Conservation (phyloP, 1,284 basidiomycete genomes). For the Hymenochaete sp. region DNA sequence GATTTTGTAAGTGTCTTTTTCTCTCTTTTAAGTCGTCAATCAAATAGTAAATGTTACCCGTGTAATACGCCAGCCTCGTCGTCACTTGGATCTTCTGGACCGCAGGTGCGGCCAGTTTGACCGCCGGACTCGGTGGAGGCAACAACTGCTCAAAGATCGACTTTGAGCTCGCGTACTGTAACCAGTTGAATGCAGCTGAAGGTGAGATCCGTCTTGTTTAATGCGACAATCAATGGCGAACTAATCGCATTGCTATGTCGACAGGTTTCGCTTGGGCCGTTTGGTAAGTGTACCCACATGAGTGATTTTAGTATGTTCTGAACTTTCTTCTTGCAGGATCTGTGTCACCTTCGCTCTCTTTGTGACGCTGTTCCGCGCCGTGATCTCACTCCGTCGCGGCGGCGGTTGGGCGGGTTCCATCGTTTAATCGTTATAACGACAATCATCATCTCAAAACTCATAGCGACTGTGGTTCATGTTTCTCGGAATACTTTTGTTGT, state of each 20-base stretch:
- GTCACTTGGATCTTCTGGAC: slow-evolving; percentile 69
- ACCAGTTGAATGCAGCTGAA: slow-evolving; percentile 53
- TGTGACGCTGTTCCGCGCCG: slow-evolving; percentile 43
- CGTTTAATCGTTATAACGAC: too few species aligned
- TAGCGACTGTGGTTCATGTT: too few species aligned
- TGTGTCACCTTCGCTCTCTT: slow-evolving; percentile 45
- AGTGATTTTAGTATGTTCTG: not conserved
- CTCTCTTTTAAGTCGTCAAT: too few species aligned
- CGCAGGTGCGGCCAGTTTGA: slow-evolving; percentile 58
- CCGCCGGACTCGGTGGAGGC: slow-evolving; percentile 53
- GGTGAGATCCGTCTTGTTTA: slow-evolving; percentile 22
- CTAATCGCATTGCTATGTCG: not conserved
- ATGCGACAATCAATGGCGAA: not conserved
- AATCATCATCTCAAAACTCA: too few species aligned
- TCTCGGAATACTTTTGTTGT: too few species aligned
- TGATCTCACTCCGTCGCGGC: slow-evolving; percentile 42
- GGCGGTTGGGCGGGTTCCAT: too few species aligned
- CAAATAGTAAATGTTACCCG: too few species aligned
- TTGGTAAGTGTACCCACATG: slow-evolving; percentile 35
- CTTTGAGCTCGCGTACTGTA: slow-evolving; percentile 48
- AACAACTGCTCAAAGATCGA: slow-evolving; percentile 46
- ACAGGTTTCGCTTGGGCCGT: slow-evolving; percentile 48
- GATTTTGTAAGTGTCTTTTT: slow-evolving; percentile 38
- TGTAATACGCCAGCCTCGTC: slow-evolving; percentile 35
- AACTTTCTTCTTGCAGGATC: slow-evolving; percentile 33